A percentile compares a stretch with the other conserved stretches of the same genome.
Conservation (phyloP, 257 asterid genomes). For the Gentiana straminea region DNA sequence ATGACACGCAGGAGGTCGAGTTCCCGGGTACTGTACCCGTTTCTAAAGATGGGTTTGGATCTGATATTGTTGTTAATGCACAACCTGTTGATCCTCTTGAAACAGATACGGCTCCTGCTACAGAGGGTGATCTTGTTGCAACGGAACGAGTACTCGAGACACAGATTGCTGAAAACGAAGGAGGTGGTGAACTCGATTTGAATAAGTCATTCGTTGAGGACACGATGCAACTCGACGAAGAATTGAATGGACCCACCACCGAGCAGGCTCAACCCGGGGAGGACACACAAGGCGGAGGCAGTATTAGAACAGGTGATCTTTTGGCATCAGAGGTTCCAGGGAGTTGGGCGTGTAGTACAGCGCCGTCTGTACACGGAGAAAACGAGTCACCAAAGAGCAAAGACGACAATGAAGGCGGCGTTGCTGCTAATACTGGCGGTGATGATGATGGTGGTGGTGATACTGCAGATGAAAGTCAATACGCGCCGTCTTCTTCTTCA, state of each 20-base stretch:
- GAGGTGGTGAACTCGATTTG: slow-evolving; percentile 28
- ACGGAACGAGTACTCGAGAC: slow-evolving; percentile 63
- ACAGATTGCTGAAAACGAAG: slow-evolving; percentile 35
- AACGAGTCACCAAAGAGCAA: slow-evolving; percentile 46
- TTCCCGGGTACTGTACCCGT: slow-evolving; percentile 29
- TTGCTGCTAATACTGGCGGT: neutral
- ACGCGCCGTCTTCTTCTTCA: slow-evolving; percentile 31
- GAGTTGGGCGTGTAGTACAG: slow-evolving; percentile 91
- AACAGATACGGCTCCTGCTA: slow-evolving; percentile 24
- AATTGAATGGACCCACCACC: slow-evolving; percentile 14
- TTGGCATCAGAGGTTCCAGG: slow-evolving; percentile 85
- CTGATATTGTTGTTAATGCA: slow-evolving; percentile 52
- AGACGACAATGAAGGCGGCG: slow-evolving; percentile 14
- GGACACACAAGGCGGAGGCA: slow-evolving; percentile 66
- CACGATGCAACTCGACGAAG: slow-evolving; percentile 44
- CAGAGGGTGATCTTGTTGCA: slow-evolving; percentile 35
- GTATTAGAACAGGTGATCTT: slow-evolving; percentile 61
- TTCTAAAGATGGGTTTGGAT: slow-evolving; percentile 67
- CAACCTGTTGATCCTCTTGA: slow-evolving; percentile 35
- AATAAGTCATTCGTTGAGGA: slow-evolving; percentile 30
- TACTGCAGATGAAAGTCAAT: too few species aligned
- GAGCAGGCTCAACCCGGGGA: slow-evolving; percentile 20
- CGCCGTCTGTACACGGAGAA: slow-evolving; percentile 78
- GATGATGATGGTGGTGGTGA: too few species aligned
- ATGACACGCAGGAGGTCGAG: slow-evolving; percentile 85